These are phyloP conservation scores for Oleoguttula mirabilis DNA, from an alignment of 495 filamentous ascomycete species.

Conservation along the genomic window DNA sequence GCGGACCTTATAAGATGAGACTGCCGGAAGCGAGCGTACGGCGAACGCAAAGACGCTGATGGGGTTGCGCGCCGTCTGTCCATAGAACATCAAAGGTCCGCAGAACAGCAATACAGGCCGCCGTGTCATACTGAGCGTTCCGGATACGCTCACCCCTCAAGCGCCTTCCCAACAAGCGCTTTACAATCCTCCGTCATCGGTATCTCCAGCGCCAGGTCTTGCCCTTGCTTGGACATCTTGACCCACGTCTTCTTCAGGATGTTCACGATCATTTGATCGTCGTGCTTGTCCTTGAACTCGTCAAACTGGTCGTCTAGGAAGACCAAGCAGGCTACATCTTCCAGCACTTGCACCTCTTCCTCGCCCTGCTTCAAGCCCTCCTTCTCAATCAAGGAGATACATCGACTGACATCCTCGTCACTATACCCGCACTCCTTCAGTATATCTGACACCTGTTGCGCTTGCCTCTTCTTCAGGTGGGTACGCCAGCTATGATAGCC, in stretches of 20 bases:
- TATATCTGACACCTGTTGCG: conserved; percentile 44
- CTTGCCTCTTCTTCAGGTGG: conserved; percentile 57
- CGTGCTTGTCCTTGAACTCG: conserved; percentile 53
- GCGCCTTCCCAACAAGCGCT: conserved; percentile 51
- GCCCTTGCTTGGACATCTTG: conserved; percentile 62
- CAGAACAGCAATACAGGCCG: too few species aligned
- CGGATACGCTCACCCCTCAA: too few species aligned
- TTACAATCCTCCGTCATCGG: conserved; percentile 46
- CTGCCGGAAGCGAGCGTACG: too few species aligned
- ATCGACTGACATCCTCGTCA: conserved; percentile 38
- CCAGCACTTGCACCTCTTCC: conserved; percentile 55
- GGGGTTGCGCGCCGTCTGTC: too few species aligned
- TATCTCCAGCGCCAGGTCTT: conserved; percentile 54
- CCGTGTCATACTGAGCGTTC: too few species aligned
- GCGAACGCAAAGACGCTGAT: too few species aligned
- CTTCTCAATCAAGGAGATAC: conserved; percentile 52
- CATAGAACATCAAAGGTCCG: too few species aligned
- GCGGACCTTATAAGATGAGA: too few species aligned
- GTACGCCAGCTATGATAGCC: conserved; percentile 70
- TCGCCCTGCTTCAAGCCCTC: conserved; percentile 49
- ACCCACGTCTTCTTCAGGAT: conserved; percentile 75
- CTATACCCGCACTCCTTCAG: conserved; percentile 41
- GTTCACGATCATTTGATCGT: conserved; percentile 59
- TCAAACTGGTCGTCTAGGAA: conserved; percentile 79
- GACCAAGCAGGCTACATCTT: conserved; percentile 77